A percentile compares a stretch with the other conserved stretches of the same genome.
Conservation (phyloP, 768 basidiomycete species). For the Suillus variegatus region DNA sequence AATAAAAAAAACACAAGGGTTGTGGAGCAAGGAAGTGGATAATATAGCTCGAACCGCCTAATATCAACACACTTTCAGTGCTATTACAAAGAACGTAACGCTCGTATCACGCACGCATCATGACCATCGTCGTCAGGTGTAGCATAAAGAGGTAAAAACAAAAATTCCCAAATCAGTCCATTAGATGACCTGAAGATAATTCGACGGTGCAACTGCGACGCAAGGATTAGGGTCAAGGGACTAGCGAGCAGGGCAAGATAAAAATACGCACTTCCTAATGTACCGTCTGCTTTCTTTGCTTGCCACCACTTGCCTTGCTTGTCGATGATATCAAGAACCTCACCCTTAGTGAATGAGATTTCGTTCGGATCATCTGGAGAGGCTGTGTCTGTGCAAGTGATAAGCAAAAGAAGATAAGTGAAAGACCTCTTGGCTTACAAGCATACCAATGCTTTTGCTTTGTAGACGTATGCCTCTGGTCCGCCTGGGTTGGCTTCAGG, state of each 20-base stretch:
- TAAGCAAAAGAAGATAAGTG: slow-evolving; percentile 21
- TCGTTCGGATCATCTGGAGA: slow-evolving; percentile 95
- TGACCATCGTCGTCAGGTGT: slow-evolving; percentile 26
- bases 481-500: slow-evolving; percentile 32
- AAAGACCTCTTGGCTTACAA: slow-evolving; percentile 53
- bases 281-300: slow-evolving; percentile 75
- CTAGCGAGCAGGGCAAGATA: neutral
- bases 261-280: slow-evolving; percentile 67
- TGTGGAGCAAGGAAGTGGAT: slow-evolving; percentile 22
- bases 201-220: slow-evolving; percentile 73
- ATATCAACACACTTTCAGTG: slow-evolving; percentile 24
- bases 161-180: slow-evolving; percentile 20
- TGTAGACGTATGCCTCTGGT: slow-evolving; percentile 60
- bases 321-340: slow-evolving; percentile 89
- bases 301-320: slow-evolving; percentile 96
- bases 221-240: slow-evolving; percentile 12
- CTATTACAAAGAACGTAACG: slow-evolving; percentile 33
- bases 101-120: slow-evolving; percentile 31
- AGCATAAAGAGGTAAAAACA: slow-evolving; percentile 12
- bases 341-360: slow-evolving; percentile 91
- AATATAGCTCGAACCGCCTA: slow-evolving; percentile 30
- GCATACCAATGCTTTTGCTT: slow-evolving; percentile 89
- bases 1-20: slow-evolving; percentile 28
- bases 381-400: slow-evolving; percentile 70
- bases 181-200: slow-evolving; percentile 81